A percentile compares a stretch with the other conserved stretches of the same genome.
These are phyloP conservation scores for Verruconis gallopava DNA, from an alignment of 2,329 filamentous ascomycete species.

Conservation along the genomic window DNA sequence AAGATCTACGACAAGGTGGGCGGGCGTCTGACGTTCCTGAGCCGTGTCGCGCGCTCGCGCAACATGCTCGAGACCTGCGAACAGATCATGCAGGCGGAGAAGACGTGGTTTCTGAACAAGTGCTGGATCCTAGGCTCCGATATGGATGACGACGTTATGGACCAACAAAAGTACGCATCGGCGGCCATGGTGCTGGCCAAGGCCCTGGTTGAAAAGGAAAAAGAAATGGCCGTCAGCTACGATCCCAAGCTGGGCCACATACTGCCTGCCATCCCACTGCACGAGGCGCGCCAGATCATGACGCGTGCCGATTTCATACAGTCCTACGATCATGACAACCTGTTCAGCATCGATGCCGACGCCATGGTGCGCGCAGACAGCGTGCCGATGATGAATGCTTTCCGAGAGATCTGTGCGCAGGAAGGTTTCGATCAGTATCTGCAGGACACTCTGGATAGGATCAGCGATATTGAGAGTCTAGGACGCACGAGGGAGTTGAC, in stretches of 20 bases:
- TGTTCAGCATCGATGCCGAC: conserved; percentile 83
- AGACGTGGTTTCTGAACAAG: conserved; percentile 68
- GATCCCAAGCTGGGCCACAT: conserved; percentile 56
- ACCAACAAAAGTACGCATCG: conserved; percentile 90
- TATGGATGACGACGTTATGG: conserved; percentile 96
- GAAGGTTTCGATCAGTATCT: conserved; percentile 73
- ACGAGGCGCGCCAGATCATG: conserved; percentile 49
- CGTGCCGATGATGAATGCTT: conserved; percentile 91
- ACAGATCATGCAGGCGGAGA: conserved; percentile 55
- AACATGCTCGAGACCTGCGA: conserved; percentile 74
- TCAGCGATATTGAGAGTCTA: conserved; percentile 83
- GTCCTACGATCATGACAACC: conserved; percentile 80
- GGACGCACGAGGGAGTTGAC: conserved; percentile 90
- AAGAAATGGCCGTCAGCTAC: conserved; percentile 49
- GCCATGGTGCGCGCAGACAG: conserved; percentile 84
- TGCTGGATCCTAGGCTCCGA: conserved; percentile 63
- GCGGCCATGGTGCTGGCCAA: conserved; percentile 89
- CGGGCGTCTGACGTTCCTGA: conserved; percentile 76
- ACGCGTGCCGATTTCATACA: conserved; percentile 80
- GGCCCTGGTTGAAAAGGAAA: conserved; percentile 74
- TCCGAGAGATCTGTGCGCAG: conserved; percentile 65
- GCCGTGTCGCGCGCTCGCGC: conserved; percentile 71
- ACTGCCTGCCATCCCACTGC: conserved; percentile 67
- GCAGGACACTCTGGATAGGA: conserved; percentile 70
- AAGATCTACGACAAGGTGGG: conserved; percentile 78